These are phyloP conservation scores for Neonothopanus nambi DNA, from an alignment of 1,284 basidiomycete genomes.

Conservation along the genomic window DNA sequence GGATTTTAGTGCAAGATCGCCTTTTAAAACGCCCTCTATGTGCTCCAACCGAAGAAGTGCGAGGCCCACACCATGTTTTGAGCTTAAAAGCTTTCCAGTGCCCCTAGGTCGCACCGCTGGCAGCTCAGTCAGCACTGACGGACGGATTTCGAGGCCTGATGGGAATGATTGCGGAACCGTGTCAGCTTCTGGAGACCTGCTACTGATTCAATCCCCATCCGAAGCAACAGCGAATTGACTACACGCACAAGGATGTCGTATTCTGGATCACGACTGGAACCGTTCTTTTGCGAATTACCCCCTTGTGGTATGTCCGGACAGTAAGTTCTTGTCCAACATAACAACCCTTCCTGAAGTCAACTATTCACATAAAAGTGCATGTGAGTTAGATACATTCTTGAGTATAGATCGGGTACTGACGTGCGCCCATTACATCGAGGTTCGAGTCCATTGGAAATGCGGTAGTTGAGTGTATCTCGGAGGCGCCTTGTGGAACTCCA, in stretches of 20 bases:
- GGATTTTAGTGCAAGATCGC: conserved; percentile 42
- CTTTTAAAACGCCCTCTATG: conserved; percentile 38
- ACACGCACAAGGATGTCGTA: conserved; percentile 29
- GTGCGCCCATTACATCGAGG: conserved; percentile 89
- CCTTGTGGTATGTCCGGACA: conserved; percentile 95
- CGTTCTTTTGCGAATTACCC: conserved; percentile 89
- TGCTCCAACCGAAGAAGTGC: conserved; percentile 75
- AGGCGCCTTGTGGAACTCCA: conserved; percentile 86
- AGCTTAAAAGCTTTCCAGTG: conserved; percentile 65
- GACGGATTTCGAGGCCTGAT: conserved; percentile 39
- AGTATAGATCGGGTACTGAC: conserved; percentile 50
- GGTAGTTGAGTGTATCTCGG: conserved; percentile 76
- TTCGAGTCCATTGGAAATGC: conserved; percentile 94
- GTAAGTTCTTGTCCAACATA: conserved; percentile 98
- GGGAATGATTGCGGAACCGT: conserved; percentile 23
- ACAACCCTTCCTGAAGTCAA: conserved; percentile 97
- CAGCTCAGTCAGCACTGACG: conserved; percentile 24
- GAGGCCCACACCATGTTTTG: conserved; percentile 58
- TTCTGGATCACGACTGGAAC: conserved; percentile 68
- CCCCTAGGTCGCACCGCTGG: conserved; percentile 53
- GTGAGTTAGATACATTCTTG: conserved; percentile 14
- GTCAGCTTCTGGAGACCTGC: conserved; percentile 8
- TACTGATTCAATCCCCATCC: neutral
- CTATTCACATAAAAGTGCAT: conserved; percentile 39
- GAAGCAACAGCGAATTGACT: neutral